A percentile compares a stretch with the other conserved stretches of the same genome.
Conservation (phyloP, 331 rosid genomes). For the Acacia concinna region DNA sequence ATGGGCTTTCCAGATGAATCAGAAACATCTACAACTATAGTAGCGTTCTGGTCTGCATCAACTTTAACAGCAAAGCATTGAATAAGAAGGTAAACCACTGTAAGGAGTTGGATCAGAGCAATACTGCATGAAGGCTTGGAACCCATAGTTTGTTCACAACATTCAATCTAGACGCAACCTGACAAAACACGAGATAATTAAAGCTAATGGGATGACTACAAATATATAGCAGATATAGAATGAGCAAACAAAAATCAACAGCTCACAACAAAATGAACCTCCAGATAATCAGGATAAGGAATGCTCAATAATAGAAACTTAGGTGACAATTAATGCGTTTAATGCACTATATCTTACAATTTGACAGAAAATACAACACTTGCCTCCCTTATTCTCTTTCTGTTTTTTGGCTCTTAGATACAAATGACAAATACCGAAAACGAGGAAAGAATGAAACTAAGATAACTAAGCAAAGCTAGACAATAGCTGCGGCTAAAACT, state of each 20-base stretch:
- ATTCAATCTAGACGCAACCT: conserved; percentile 43
- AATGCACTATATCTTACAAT: conserved; percentile 30
- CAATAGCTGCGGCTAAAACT: conserved; percentile 13
- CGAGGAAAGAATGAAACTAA: not conserved
- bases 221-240: conserved; percentile 1
- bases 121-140: conserved; percentile 40
- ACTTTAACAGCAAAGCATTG: conserved; percentile 44
- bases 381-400: not conserved
- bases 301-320: conserved; percentile 24
- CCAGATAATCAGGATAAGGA: not conserved
- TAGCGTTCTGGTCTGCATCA: conserved; percentile 37
- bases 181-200: conserved; percentile 34
- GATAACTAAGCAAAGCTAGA: not conserved
- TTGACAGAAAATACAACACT: conserved; percentile 23
- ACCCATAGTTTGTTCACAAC: conserved; percentile 59
- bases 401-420: not conserved
- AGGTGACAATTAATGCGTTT: conserved; percentile 4
- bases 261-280: not conserved
- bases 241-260: not conserved
- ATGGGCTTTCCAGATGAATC: conserved; percentile 45
- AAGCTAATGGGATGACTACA: conserved; percentile 17
- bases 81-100: conserved; percentile 36
- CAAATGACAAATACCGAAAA: not conserved
- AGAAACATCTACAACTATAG: conserved; percentile 53
- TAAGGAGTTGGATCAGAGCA: conserved; percentile 45